Percentiles rank a stretch among this genome's conserved stretches.
Evolutionary conservation across 306 rosid species (phyloP).

Genomic region (Cicer pinnatifidum): DNA sequence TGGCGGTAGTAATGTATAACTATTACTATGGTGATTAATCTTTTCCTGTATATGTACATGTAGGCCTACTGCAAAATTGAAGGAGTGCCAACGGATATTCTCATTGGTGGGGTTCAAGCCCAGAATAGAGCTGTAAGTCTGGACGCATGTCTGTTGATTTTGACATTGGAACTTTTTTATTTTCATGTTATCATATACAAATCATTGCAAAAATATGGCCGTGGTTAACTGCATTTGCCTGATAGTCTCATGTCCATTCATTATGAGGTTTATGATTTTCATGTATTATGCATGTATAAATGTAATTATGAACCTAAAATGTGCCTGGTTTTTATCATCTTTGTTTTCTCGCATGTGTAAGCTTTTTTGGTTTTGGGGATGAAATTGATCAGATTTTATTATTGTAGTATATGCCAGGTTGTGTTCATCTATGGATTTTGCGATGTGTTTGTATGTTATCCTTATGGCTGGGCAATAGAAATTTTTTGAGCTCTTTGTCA

Average conservation of each 20-base stretch:
- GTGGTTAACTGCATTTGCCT: conserved; percentile 12
- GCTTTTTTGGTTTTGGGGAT: not conserved
- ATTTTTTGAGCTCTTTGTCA: not conserved
- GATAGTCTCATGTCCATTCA: not conserved
- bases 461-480: not conserved
- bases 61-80: conserved; percentile 93
- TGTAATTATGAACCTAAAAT: not conserved
- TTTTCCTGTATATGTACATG: conserved; percentile 18
- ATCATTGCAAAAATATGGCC: not conserved
- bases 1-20: conserved; percentile 27
- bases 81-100: conserved; percentile 74
- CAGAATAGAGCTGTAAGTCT: conserved; percentile 97
- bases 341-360: not conserved
- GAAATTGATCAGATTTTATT: not conserved
- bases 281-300: not conserved
- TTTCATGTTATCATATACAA: conserved; percentile 14
- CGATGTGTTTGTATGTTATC: not conserved
- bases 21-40: conserved; percentile 28
- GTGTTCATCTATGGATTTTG: not conserved
- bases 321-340: conserved; percentile 3
- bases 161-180: not conserved
- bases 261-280: conserved; percentile 15
- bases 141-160: conserved; percentile 2
- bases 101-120: conserved; percentile 65
- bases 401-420: not conserved